A percentile compares a stretch with the other conserved stretches of the same genome.
Evolutionary conservation across 2,329 filamentous ascomycete genomes (phyloP).

Genomic region (Fusarium denticulatum): DNA sequence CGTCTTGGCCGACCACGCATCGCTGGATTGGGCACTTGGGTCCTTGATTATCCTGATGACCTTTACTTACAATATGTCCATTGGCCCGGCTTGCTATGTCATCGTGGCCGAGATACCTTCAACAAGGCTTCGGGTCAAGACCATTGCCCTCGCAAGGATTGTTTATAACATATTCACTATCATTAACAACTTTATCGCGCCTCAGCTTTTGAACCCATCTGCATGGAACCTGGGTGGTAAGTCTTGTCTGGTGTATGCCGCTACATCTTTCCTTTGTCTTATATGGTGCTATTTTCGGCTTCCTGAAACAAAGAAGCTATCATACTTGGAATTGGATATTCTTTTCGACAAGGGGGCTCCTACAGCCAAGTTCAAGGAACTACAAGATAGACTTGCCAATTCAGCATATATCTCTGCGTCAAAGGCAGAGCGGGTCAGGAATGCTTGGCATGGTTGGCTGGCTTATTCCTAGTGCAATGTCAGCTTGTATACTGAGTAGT

Average conservation of each 20-base stretch:
- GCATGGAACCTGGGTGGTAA: slow-evolving; percentile 36
- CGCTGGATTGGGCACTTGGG: slow-evolving; percentile 47
- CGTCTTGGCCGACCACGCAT: slow-evolving; percentile 38
- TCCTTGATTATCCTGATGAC: slow-evolving; percentile 52
- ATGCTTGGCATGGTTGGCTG: slow-evolving; percentile 32
- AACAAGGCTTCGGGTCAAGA: slow-evolving; percentile 50
- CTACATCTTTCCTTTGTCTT: slow-evolving; percentile 17
- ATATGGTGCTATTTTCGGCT: slow-evolving; percentile 38
- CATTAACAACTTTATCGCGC: slow-evolving; percentile 32
- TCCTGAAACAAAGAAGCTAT: slow-evolving; percentile 35
- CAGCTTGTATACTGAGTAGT: neutral
- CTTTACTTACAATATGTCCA: slow-evolving; percentile 44
- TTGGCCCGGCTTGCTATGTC: slow-evolving; percentile 42
- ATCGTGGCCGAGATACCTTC: slow-evolving; percentile 51
- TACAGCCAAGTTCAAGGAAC: slow-evolving; percentile 43
- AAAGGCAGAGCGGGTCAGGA: slow-evolving; percentile 15
- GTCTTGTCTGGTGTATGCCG: slow-evolving; percentile 23
- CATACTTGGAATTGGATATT: slow-evolving; percentile 37
- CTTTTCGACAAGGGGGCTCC: slow-evolving; percentile 38
- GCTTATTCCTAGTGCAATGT: neutral
- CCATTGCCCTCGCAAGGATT: slow-evolving; percentile 50
- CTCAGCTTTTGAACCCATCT: slow-evolving; percentile 31
- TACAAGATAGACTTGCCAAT: slow-evolving; percentile 11
- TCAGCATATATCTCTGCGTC: slow-evolving; percentile 9
- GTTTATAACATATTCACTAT: slow-evolving; percentile 21